These are phyloP conservation scores for Tricharina praecox DNA, from an alignment of 495 filamentous ascomycete genomes.

Conservation along the genomic window DNA sequence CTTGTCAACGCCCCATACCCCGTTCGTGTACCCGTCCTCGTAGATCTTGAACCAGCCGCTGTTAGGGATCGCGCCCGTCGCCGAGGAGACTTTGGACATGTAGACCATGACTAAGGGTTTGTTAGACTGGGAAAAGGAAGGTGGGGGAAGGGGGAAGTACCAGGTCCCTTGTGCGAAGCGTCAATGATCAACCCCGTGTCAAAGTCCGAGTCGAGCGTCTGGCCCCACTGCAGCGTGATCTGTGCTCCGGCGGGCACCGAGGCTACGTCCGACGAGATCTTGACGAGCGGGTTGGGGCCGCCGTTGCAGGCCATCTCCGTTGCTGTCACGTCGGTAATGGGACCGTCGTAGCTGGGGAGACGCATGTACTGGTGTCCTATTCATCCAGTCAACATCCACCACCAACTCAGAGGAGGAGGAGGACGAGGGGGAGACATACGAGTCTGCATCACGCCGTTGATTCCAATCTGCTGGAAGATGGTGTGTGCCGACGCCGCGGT, in stretches of 20 bases:
- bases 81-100: slow-evolving; percentile 20
- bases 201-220: slow-evolving; percentile 15
- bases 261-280: slow-evolving; percentile 16
- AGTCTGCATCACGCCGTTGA: slow-evolving; percentile 20
- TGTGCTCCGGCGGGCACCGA: slow-evolving; percentile 17
- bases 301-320: slow-evolving; percentile 39
- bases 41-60: slow-evolving; percentile 36
- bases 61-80: slow-evolving; percentile 15
- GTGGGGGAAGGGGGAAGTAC: neutral
- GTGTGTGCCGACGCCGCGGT: slow-evolving; percentile 35
- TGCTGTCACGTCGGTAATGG: slow-evolving; percentile 37
- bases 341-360: slow-evolving; percentile 33
- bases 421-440: slow-evolving; percentile 1
- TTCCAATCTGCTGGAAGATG: slow-evolving; percentile 38
- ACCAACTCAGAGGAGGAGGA: too few relatives aligned
- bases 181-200: slow-evolving; percentile 20
- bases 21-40: slow-evolving; percentile 30
- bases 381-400: too few relatives aligned
- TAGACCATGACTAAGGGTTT: slow-evolving; percentile 14
- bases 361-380: slow-evolving; percentile 28
- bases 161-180: slow-evolving; percentile 22
- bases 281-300: slow-evolving; percentile 33
- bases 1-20: slow-evolving; percentile 32
- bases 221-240: slow-evolving; percentile 21
- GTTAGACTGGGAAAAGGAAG: neutral